phyloP scores from a whole-genome alignment of 1,284 basidiomycete species.

The Limonomyces culmigenus region DNA sequence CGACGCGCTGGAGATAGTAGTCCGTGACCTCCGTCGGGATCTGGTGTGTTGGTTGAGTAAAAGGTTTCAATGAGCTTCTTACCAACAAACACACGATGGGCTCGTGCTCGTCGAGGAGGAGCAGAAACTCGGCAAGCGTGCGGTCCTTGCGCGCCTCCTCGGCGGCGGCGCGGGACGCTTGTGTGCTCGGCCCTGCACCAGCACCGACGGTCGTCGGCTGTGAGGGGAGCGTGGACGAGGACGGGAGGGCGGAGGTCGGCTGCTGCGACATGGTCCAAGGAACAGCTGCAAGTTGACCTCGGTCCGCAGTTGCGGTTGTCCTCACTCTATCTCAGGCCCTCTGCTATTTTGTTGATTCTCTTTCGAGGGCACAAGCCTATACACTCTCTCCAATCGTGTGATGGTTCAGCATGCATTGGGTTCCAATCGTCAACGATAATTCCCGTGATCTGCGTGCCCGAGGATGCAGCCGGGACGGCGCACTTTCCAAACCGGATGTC shows the following conservation, averaged over 20 bases:
- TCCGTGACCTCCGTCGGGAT: slow-evolving; percentile 98
- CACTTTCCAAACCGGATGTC: too few species aligned
- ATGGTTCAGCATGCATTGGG: too few species aligned
- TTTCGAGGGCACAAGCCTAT: too few species aligned
- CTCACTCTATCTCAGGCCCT: too few species aligned
- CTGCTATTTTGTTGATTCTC: too few species aligned
- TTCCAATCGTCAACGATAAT: too few species aligned
- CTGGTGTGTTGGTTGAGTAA: slow-evolving; percentile 20
- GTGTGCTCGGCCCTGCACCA: slow-evolving; percentile 9
- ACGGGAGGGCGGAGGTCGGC: background rate
- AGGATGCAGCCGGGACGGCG: too few species aligned
- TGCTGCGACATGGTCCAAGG: background rate
- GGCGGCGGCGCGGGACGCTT: slow-evolving; percentile 42
- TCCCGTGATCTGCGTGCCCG: too few species aligned
- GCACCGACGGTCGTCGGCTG: background rate
- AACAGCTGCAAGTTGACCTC: too few species aligned
- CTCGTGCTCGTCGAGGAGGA: slow-evolving; percentile 94
- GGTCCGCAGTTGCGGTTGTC: too few species aligned
- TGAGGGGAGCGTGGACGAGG: background rate
- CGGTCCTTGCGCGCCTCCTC: slow-evolving; percentile 81
- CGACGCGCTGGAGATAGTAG: slow-evolving; percentile 91
- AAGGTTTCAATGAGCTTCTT: background rate
- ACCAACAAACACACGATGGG: slow-evolving; percentile 52
- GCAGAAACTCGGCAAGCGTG: slow-evolving; percentile 85
- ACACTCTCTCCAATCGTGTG: too few species aligned